Evolutionary conservation across 805 yeast genomes (phyloP), one percentile per base, ranked within the genome.

Genomic region (Schwanniomyces sp.): DNA sequence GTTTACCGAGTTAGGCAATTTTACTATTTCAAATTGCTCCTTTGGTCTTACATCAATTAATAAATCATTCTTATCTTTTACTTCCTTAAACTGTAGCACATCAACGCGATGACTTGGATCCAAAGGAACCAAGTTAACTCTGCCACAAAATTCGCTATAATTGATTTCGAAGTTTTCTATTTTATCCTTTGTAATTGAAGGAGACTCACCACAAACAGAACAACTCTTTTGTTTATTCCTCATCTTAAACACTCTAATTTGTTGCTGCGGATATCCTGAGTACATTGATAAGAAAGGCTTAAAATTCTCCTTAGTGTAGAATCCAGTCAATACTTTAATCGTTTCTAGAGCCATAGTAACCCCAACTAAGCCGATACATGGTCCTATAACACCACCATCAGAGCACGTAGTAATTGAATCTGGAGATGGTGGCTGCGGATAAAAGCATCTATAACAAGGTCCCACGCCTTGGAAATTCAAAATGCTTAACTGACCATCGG

Each of bases 371-470:
- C 99, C 99, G 46, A 94, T 95, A n/a, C 91, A 94, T 0, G 98
- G 96, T 0, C 99, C 99, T 24, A 94, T 65, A 0, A 92, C 95
- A 5, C 97, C 97, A 2, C 96, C 96, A 65, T 91, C 98, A 11
- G 88, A 81, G 58, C 99, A 94, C 0, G 95, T 79, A 0, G 90
- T 80, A 1, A 91, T 90, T 1, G 87, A 75, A 49, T 81, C 84
- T 1, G 96, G 88, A 1, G 91, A 82, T 0, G 99, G 97, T 0
- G 98, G 96, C 7, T 70, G 70, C 0, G 99, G 98, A 56, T 88
- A 89, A 66, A 91, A 83, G 62, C 99, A 94, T 50, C 99, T 72
- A 62, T 94, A 94, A 63, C 99, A 94, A 0, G 99, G 99, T 0
- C 96, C 96, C 2, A 50, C 45, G 17, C 73, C 70, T 9, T 58